Evolutionary conservation across 2,329 filamentous ascomycete species (phyloP).

Genomic region (Diaporthe aspalathi): DNA sequence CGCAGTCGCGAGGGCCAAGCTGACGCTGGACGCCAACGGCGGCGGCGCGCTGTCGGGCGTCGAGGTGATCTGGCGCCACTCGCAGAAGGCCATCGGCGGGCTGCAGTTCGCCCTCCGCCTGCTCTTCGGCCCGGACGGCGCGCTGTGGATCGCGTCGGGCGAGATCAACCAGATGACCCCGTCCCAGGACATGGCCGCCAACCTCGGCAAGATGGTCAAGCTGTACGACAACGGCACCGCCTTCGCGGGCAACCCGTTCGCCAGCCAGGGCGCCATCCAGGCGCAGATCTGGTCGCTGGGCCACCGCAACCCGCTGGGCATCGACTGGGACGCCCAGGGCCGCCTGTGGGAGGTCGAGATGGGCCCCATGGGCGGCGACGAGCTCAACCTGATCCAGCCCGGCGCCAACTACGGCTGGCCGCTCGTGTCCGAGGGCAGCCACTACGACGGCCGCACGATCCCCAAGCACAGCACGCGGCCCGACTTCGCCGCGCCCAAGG

Average conservation of each 20-base stretch:
- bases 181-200: slow-evolving; percentile 47
- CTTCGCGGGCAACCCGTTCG: slow-evolving; percentile 49
- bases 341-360: slow-evolving; percentile 52
- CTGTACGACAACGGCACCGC: slow-evolving; percentile 50
- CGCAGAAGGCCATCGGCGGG: slow-evolving; percentile 45
- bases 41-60: slow-evolving; percentile 46
- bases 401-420: slow-evolving; percentile 52
- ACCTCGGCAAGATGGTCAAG: slow-evolving; percentile 51
- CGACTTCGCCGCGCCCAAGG: slow-evolving; percentile 48
- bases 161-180: slow-evolving; percentile 49
- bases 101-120: slow-evolving; percentile 49
- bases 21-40: slow-evolving; percentile 46
- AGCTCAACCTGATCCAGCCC: slow-evolving; percentile 50
- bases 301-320: slow-evolving; percentile 50
- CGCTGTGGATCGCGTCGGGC: slow-evolving; percentile 49
- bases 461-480: slow-evolving; percentile 48
- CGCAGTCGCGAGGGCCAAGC: slow-evolving; percentile 48
- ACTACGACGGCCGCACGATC: slow-evolving; percentile 49
- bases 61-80: slow-evolving; percentile 50
- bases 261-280: slow-evolving; percentile 45
- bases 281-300: slow-evolving; percentile 49
- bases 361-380: slow-evolving; percentile 50
- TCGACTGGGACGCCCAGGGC: slow-evolving; percentile 49
- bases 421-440: slow-evolving; percentile 47
- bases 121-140: slow-evolving; percentile 47